Evolutionary conservation across 345 rosid genomes (phyloP).

Genomic region (Linum usitatissimum): DNA sequence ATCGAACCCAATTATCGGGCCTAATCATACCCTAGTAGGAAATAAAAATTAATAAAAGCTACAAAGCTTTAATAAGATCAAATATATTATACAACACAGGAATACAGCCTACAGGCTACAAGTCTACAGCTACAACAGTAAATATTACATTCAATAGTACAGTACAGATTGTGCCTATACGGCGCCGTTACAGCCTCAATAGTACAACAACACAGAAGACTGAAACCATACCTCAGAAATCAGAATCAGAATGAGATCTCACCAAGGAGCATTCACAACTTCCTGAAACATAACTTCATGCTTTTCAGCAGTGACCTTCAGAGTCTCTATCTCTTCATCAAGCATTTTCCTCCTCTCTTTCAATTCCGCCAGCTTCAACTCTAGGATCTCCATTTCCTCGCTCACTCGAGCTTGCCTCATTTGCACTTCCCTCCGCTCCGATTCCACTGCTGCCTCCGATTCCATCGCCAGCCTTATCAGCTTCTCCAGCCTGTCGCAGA

Average conservation of each 20-base stretch:
- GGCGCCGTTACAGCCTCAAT: too few relatives aligned
- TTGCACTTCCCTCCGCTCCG: neutral
- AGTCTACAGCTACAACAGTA: too few relatives aligned
- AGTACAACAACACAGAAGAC: too few relatives aligned
- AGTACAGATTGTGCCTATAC: too few relatives aligned
- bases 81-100: too few relatives aligned
- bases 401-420: neutral
- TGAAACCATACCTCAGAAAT: neutral
- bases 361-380: neutral
- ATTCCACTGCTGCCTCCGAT: neutral
- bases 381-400: slow-evolving; percentile 2
- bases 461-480: neutral
- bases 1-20: too few relatives aligned
- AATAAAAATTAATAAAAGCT: too few relatives aligned
- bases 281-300: slow-evolving; percentile 3
- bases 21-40: too few relatives aligned
- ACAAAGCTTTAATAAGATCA: too few relatives aligned
- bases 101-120: too few relatives aligned
- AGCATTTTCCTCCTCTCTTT: neutral
- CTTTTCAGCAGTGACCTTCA: neutral
- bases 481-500: neutral
- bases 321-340: slow-evolving; percentile 1
- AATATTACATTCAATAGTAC: too few relatives aligned
- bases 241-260: neutral
- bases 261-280: neutral